These are phyloP conservation scores for Candida arabinofermentans DNA, from an alignment of 805 yeast species.

Conservation along the genomic window DNA sequence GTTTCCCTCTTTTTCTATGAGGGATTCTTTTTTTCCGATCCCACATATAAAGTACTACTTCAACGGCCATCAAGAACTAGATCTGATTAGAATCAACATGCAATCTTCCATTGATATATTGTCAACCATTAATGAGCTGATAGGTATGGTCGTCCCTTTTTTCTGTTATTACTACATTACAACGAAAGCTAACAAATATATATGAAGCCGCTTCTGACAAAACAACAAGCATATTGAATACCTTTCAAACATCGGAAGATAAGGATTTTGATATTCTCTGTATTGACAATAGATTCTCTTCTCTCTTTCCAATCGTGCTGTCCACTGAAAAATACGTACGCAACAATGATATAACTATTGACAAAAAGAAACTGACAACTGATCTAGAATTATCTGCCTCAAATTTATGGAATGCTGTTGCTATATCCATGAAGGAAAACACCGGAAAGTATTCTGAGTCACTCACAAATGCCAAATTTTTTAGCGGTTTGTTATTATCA, in stretches of 20 bases:
- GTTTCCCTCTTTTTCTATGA: no score
- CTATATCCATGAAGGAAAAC: conserved; percentile 24
- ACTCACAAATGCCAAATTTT: conserved; percentile 23
- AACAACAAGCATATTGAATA: conserved; percentile 2
- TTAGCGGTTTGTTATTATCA: conserved; percentile 30
- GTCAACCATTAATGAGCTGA: conserved; percentile 5
- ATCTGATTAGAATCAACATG: neutral
- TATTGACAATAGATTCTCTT: conserved; percentile 11
- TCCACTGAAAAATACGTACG: conserved; percentile 12
- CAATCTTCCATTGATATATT: conserved; percentile 1
- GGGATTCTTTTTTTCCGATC: no score
- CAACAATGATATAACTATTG: neutral
- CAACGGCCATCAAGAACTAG: neutral
- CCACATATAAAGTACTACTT: neutral
- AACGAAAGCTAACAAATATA: neutral
- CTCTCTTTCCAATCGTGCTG: conserved; percentile 13
- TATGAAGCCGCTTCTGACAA: conserved; percentile 12
- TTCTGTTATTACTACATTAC: neutral
- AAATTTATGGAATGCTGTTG: conserved; percentile 35
- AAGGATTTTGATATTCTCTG: conserved; percentile 14
- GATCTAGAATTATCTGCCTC: conserved; percentile 22
- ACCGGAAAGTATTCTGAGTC: conserved; percentile 4
- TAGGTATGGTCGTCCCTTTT: conserved; percentile 3
- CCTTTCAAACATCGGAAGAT: conserved; percentile 9
- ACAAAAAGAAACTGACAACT: neutral